Conservation (phyloP, 805 yeast species). For the Tetrapisispora namnaoensis region DNA sequence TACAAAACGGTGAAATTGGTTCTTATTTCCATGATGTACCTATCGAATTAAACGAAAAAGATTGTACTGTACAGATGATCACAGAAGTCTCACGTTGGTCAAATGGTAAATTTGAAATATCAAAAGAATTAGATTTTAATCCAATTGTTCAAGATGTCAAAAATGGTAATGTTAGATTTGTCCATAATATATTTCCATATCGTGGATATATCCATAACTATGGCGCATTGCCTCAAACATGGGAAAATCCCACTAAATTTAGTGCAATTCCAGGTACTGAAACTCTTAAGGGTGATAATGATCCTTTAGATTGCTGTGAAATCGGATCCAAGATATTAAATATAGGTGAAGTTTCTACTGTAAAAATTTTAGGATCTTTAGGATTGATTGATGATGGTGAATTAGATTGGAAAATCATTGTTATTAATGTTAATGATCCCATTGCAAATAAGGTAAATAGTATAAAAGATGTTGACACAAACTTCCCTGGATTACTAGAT, state of each 20-base stretch:
- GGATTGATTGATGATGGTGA: slow-evolving; percentile 90
- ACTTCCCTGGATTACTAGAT: slow-evolving; percentile 62
- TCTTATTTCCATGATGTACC: slow-evolving; percentile 73
- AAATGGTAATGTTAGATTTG: slow-evolving; percentile 66
- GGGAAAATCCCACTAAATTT: slow-evolving; percentile 82
- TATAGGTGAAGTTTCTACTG: slow-evolving; percentile 57
- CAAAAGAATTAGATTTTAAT: slow-evolving; percentile 46
- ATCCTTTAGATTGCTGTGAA: slow-evolving; percentile 91
- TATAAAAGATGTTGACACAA: slow-evolving; percentile 55
- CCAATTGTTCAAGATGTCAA: slow-evolving; percentile 76
- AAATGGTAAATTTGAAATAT: slow-evolving; percentile 75
- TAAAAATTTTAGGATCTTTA: slow-evolving; percentile 64
- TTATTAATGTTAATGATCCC: slow-evolving; percentile 58
- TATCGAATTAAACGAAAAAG: slow-evolving; percentile 35
- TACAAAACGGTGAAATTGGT: slow-evolving; percentile 37
- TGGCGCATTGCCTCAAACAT: slow-evolving; percentile 87
- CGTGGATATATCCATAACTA: slow-evolving; percentile 82
- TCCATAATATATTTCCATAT: slow-evolving; percentile 70
- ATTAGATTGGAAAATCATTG: slow-evolving; percentile 88
- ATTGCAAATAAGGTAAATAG: slow-evolving; percentile 49
- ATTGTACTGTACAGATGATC: slow-evolving; percentile 48
- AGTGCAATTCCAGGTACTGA: slow-evolving; percentile 31
- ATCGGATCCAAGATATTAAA: slow-evolving; percentile 54
- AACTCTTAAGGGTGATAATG: slow-evolving; percentile 70
- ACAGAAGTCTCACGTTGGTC: slow-evolving; percentile 77